phyloP scores from a whole-genome alignment of 2,329 filamentous ascomycete species.

The Ascochyta clinopodiicola region DNA sequence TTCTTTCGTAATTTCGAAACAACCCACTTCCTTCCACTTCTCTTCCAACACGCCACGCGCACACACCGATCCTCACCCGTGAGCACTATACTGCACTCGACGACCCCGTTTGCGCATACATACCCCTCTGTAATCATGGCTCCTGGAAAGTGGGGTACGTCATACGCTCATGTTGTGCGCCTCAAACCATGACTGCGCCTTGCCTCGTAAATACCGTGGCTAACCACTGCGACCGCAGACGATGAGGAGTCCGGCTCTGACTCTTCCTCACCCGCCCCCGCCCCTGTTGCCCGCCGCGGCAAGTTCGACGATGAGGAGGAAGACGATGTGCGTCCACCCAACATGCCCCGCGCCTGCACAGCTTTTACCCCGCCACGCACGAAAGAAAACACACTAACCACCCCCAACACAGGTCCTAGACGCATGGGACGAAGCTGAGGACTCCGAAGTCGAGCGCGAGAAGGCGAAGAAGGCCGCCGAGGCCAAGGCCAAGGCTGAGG shows the following conservation, averaged over 20 bases:
- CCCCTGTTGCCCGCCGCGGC: conserved; percentile 58
- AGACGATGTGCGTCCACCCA: conserved; percentile 69
- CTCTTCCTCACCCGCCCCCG: conserved; percentile 56
- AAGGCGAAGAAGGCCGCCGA: conserved; percentile 88
- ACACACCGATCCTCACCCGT: conserved; percentile 2
- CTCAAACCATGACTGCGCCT: conserved; percentile 22
- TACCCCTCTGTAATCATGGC: conserved; percentile 42
- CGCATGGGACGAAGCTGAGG: conserved; percentile 95
- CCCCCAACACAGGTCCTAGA: conserved; percentile 74
- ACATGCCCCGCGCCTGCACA: conserved; percentile 23
- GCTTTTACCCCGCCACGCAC: conserved; percentile 25
- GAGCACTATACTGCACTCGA: conserved; percentile 1
- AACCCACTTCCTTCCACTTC: conserved; percentile 18
- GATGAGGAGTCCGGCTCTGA: conserved; percentile 65
- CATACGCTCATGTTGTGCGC: conserved; percentile 35
- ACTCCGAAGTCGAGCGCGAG: conserved; percentile 95
- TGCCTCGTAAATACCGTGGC: conserved; percentile 14
- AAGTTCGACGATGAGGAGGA: conserved; percentile 95
- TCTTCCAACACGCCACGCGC: conserved; percentile 13
- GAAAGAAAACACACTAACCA: conserved; percentile 31
- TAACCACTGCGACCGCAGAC: conserved; percentile 43
- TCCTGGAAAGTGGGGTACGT: conserved; percentile 52
- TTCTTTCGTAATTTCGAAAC: conserved; percentile 22
- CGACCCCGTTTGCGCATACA: conserved; percentile 9
- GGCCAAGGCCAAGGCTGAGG: conserved; percentile 87